Percentiles rank a stretch among this genome's conserved stretches.
Conservation (phyloP, 2,329 filamentous ascomycete species). For the Penicillium rolfsii region DNA sequence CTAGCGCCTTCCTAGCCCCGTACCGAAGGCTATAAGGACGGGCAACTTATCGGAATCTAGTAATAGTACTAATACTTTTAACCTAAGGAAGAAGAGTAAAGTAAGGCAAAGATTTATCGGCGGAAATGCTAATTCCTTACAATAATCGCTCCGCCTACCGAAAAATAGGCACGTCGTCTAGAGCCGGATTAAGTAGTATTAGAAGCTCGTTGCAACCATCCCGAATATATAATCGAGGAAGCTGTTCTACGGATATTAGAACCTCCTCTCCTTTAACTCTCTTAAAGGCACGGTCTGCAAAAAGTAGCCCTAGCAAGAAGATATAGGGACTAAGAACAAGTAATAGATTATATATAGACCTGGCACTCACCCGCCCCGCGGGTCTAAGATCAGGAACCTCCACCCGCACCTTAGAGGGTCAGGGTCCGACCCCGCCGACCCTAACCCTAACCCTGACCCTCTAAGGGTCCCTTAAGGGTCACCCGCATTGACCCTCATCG, state of each 20-base stretch:
- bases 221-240: not conserved
- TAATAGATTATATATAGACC: not conserved
- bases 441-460: too few species aligned
- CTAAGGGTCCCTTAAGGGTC: too few species aligned
- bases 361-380: too few species aligned
- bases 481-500: too few species aligned
- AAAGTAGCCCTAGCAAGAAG: not conserved
- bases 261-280: too few species aligned
- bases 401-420: too few species aligned
- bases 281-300: not conserved
- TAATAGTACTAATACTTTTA: conserved; percentile 3
- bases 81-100: conserved; percentile 2
- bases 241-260: not conserved
- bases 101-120: not conserved
- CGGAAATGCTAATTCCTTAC: not conserved
- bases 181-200: not conserved
- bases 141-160: not conserved
- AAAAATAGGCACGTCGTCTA: not conserved
- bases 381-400: too few species aligned
- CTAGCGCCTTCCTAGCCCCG: conserved; percentile 8
- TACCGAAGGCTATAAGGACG: conserved; percentile 4
- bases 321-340: not conserved
- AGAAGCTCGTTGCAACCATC: not conserved
- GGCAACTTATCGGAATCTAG: not conserved
- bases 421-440: too few species aligned